Conservation (phyloP, 2,329 filamentous ascomycete genomes). For the Aspergillus pseudonomiae region DNA sequence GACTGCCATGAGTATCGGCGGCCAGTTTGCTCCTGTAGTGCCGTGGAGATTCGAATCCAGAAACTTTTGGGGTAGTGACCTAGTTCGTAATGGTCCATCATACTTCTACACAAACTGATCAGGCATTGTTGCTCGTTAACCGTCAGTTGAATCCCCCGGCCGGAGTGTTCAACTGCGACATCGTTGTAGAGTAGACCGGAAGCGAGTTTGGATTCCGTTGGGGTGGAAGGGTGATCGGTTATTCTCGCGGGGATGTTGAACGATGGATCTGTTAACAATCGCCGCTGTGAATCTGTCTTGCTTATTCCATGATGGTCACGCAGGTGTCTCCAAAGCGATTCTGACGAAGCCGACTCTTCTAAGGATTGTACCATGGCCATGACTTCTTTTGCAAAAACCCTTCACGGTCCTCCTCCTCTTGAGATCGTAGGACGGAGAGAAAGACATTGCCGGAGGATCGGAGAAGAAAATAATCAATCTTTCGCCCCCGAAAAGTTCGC, state of each 20-base stretch:
- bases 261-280: background rate
- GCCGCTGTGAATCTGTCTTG: background rate
- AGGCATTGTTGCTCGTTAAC: slow-evolving; percentile 21
- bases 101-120: slow-evolving; percentile 20
- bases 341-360: background rate
- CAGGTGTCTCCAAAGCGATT: background rate
- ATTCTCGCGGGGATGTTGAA: background rate
- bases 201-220: background rate
- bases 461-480: slow-evolving; percentile 6
- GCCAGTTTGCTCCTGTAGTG: slow-evolving; percentile 19
- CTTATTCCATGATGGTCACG: background rate
- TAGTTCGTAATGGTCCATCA: slow-evolving; percentile 20
- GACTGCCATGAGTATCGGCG: slow-evolving; percentile 35
- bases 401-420: background rate
- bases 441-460: background rate
- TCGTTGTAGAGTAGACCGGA: background rate
- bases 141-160: slow-evolving; percentile 14
- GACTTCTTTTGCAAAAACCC: background rate
- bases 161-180: background rate
- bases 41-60: slow-evolving; percentile 25
- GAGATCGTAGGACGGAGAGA: background rate
- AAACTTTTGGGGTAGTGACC: slow-evolving; percentile 22
- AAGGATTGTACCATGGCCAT: background rate
- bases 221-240: background rate
- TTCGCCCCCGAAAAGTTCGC: slow-evolving; percentile 1